These are phyloP conservation scores for Allium sativum DNA, from an alignment of 106 monocot species.

Conservation along the genomic window DNA sequence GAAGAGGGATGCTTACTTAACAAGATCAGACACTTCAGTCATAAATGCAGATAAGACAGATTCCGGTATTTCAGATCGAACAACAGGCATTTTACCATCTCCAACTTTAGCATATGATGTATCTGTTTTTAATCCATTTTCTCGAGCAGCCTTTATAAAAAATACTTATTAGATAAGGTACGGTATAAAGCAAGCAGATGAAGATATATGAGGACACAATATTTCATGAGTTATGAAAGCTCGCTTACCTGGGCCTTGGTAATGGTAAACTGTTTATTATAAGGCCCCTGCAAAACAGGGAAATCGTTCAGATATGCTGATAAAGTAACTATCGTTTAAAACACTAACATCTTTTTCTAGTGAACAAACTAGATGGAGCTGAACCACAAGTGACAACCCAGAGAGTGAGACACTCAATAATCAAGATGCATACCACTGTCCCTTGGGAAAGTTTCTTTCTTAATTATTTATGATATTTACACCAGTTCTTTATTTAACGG, in stretches of 20 bases:
- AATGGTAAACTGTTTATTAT: slow-evolving; percentile 12
- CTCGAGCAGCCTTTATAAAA: slow-evolving; percentile 18
- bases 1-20: slow-evolving; percentile 31
- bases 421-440: too few relatives aligned
- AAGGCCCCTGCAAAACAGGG: slow-evolving; percentile 12
- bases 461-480: too few relatives aligned
- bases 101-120: slow-evolving; percentile 11
- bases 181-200: slow-evolving; percentile 1
- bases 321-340: too few relatives aligned
- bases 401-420: too few relatives aligned
- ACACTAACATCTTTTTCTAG: too few relatives aligned
- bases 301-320: too few relatives aligned
- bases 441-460: too few relatives aligned
- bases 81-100: slow-evolving; percentile 14
- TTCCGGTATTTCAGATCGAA: slow-evolving; percentile 20
- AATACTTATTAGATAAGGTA: neutral
- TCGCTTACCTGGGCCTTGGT: slow-evolving; percentile 31
- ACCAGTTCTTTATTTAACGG: too few relatives aligned
- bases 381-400: too few relatives aligned
- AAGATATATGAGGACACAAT: too few relatives aligned
- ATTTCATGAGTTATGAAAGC: too few relatives aligned
- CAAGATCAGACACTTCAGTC: slow-evolving; percentile 46
- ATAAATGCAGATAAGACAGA: slow-evolving; percentile 43
- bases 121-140: slow-evolving; percentile 13
- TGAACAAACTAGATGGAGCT: too few relatives aligned